Evolutionary conservation across 345 rosid species (phyloP).

Genomic region (Luvunga scandens): DNA sequence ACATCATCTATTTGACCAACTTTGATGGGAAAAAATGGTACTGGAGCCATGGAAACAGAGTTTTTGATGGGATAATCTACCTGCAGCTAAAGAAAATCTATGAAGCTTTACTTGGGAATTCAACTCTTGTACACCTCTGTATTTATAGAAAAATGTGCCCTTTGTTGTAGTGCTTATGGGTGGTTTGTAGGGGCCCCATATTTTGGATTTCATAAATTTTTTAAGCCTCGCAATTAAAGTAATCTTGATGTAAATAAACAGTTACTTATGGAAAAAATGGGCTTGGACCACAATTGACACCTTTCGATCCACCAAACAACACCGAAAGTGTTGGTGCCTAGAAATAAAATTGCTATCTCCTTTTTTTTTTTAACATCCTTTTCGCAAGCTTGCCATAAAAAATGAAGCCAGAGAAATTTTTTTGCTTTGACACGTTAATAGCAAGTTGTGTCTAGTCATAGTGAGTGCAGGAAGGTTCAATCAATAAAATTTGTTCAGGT

Average conservation of each 20-base stretch:
- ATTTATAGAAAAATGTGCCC: constrained; percentile 30
- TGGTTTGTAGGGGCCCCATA: constrained; percentile 14
- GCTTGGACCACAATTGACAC: neutral
- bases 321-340: neutral
- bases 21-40: constrained; percentile 45
- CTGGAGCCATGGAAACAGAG: constrained; percentile 58
- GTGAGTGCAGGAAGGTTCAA: neutral
- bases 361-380: neutral
- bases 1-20: constrained; percentile 89
- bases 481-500: neutral
- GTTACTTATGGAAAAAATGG: neutral
- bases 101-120: constrained; percentile 8
- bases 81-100: neutral
- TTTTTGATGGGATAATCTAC: neutral
- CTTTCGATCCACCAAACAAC: neutral
- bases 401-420: neutral
- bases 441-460: neutral
- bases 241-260: neutral
- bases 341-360: too few relatives aligned
- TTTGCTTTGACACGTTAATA: neutral
- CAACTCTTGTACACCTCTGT: constrained; percentile 5
- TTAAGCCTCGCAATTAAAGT: neutral
- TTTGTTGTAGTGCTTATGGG: neutral
- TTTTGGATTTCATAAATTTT: constrained; percentile 9
- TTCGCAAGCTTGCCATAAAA: neutral